Conservation (phyloP, 2,329 filamentous ascomycete genomes). For the Monascus ruber region DNA sequence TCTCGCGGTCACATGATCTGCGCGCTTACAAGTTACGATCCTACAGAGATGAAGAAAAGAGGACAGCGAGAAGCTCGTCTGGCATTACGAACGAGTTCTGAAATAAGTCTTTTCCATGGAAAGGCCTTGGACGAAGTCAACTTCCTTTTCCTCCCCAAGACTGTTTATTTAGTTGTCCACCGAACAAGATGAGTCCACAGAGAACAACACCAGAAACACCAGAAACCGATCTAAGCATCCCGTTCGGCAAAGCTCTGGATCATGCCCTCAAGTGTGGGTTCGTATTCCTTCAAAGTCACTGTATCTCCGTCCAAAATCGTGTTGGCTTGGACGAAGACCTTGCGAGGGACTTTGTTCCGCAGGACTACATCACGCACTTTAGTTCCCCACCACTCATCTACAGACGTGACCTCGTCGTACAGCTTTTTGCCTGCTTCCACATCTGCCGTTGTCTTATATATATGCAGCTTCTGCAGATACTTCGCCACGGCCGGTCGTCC, state of each 20-base stretch:
- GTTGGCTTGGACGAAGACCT: constrained; percentile 86
- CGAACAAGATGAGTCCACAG: too few species aligned
- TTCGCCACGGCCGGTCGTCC: constrained; percentile 74
- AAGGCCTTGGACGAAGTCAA: too few species aligned
- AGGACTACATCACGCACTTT: constrained; percentile 59
- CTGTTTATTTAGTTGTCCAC: too few species aligned
- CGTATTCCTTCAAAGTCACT: constrained; percentile 75
- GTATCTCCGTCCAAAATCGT: constrained; percentile 60
- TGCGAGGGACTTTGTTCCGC: constrained; percentile 48
- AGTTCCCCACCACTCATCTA: constrained; percentile 74
- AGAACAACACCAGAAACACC: too few species aligned
- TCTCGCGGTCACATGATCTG: too few species aligned
- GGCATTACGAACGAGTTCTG: too few species aligned
- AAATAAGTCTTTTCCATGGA: too few species aligned
- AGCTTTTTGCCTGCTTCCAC: constrained; percentile 63
- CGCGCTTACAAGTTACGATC: too few species aligned
- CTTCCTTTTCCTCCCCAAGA: too few species aligned
- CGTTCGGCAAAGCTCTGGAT: constrained; percentile 68
- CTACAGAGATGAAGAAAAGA: too few species aligned
- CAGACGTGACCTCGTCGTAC: constrained; percentile 73
- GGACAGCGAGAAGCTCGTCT: too few species aligned
- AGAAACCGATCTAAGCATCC: constrained; percentile 20
- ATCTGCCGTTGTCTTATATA: constrained; percentile 87
- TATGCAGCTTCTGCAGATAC: constrained; percentile 81
- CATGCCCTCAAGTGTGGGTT: constrained; percentile 67